A percentile compares a stretch with the other conserved stretches of the same genome.
These are phyloP conservation scores for Leptoxyphium fumago DNA, from an alignment of 2,329 filamentous ascomycete genomes.

Conservation along the genomic window DNA sequence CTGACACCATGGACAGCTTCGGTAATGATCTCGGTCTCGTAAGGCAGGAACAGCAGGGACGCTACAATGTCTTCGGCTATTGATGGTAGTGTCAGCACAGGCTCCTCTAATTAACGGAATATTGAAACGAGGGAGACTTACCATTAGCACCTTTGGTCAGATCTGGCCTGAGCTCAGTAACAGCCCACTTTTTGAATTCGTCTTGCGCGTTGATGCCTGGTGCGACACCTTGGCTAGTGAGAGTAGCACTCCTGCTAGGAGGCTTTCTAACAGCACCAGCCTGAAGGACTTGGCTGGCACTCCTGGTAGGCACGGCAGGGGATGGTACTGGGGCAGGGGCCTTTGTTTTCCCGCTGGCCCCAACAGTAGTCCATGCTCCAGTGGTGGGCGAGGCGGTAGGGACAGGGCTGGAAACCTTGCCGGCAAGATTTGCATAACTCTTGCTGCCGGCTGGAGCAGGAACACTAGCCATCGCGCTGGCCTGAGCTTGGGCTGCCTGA, in stretches of 20 bases:
- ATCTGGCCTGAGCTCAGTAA: constrained; percentile 62
- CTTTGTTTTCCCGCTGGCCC: constrained; percentile 85
- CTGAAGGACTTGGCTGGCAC: constrained; percentile 11
- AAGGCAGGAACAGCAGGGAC: constrained; percentile 58
- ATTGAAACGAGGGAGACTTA: constrained; percentile 25
- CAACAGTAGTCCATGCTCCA: constrained; percentile 84
- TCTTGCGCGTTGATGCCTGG: constrained; percentile 55
- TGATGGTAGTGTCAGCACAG: background rate
- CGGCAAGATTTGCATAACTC: constrained; percentile 85
- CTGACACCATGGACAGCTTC: constrained; percentile 81
- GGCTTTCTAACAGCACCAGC: constrained; percentile 13
- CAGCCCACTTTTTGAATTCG: constrained; percentile 89
- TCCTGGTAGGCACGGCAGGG: constrained; percentile 22
- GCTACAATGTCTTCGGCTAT: constrained; percentile 68
- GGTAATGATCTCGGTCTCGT: constrained; percentile 67
- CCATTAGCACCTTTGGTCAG: constrained; percentile 52
- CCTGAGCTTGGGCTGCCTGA: constrained; percentile 32
- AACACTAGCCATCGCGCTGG: constrained; percentile 27
- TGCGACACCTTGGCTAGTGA: constrained; percentile 32
- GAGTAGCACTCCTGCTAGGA: constrained; percentile 41
- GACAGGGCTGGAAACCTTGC: constrained; percentile 46
- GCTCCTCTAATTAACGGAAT: background rate
- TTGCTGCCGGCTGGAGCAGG: constrained; percentile 46
- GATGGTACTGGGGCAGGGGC: constrained; percentile 44
- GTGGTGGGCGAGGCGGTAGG: constrained; percentile 23